Base-by-base conservation (phyloP, 805 yeast species). In the Henningerozyma blattae region DNA sequence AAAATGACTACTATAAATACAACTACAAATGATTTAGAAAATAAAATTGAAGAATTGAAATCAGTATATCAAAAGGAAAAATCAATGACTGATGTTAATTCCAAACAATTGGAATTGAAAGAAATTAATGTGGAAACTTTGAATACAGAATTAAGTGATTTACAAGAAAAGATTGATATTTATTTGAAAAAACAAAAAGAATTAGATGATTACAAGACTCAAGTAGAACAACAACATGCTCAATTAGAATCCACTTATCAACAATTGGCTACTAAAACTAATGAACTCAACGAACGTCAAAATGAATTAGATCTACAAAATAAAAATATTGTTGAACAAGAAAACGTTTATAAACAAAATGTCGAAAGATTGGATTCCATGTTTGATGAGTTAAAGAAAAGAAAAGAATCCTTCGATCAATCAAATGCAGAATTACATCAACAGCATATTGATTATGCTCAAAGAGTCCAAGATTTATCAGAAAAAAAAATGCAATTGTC, bases 61-160 rank as follows among this genome's bases (percentile, higher is more conserved):
- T 56, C 60, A 31, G 80, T 77, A 35, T 66, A 72, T 15, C 70
- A 69, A 41, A 78, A 77, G 45, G 73, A 81, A 22, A 64, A 66
- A 35, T 78, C 80, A 34, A 62, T 80, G 44, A 64, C 68, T 15
- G 68, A 77, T 29, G 83, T 84, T 27, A 72, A 72, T 45, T 64
- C 72, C 35, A 76, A 79, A 28, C 95, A 86, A 52, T 65, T 78
- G 32, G 77, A 72, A 27, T 73, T 80, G 4, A 61, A 70, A n/a
- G 67, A 80, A 42, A 56, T 70, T 15, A 70, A 70, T 31, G 62
- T 64, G 15, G 50, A 56, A 15, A 62, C 61, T 22, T 48, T 70
- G n/a, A 62, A 62, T 43, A 57, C 53, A 17, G 70, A 68, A 40
- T 59, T 67, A 22, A 50, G 42, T 4, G 53, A 55, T n/a, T 34